Evolutionary conservation across 2,329 filamentous ascomycete species (phyloP), one percentile per base, ranked within the genome.

Genomic region (Herpotrichia juniperi): DNA sequence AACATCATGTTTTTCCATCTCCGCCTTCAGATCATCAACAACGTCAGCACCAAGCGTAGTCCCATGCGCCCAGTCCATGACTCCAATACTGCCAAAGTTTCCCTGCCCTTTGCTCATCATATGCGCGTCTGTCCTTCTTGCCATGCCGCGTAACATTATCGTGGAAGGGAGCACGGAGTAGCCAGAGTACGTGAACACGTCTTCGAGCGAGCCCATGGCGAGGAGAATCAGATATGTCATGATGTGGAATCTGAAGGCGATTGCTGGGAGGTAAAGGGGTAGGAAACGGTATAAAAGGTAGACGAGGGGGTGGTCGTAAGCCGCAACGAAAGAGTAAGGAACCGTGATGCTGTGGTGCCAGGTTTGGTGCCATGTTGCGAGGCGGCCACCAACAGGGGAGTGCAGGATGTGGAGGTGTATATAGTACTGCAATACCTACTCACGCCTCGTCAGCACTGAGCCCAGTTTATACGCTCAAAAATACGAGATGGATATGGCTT

Each of bases 371-470:
- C 74, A 64, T 16, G 59, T 44, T 12, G 69, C 69, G 5, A 74
- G 51, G 25, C 52, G 63, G 14, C 66, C 62, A 31, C 64, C 61
- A 14, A 42, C 56, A 0, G 70, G 61, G 0, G 66, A 73, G 74
- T 96, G 91, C 8, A 96, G 81, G 22, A 88, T 53, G 65, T 83
- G 83, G 46, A 89, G 86, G 74, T 96, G 91, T 59, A 91, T 80
- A 62, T 85, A 82, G 71, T 96, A 96, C 51, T 86, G 83, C 10
- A 92, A 68, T 6, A 85, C 64, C 76, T 90, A 46, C 39, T 11
- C 14, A 9, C 31, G 22, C n/a, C 31, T 25, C 10, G 31, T 21
- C 19, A 21, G 24, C 25, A 16, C 6, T 47, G 10, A 14, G 16
- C 3, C 34, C 12, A 22, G 5, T 21, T 21, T 24, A n/a, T 21